Evolutionary conservation across 768 basidiomycete genomes (phyloP), one percentile per base, ranked within the genome.

Genomic region (Trametes sanguinea): DNA sequence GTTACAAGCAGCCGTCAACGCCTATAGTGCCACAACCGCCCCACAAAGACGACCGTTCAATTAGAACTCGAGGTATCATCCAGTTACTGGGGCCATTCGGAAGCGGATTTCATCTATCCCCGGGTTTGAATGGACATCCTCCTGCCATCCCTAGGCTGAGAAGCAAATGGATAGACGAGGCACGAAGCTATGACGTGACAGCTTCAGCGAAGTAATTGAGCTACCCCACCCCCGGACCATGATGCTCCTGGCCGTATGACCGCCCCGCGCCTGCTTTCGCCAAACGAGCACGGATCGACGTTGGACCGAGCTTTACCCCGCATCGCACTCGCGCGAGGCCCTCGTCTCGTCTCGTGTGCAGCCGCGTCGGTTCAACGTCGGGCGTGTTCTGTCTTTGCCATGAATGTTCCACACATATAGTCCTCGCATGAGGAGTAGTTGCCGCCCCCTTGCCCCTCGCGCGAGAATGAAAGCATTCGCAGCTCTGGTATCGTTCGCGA

Each of bases 231-330:
- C 35, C 57, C 57, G 22, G 56, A 40, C 51, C 45, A 16, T 39
- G 45, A 54, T 29, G 27, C 14, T 42, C 44, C 29, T 35, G 52
- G 27, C 57, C 62, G 47, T 51, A 55, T 59, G 47, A 59, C 39
- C 46, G 32, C 53, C 27, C 42, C 42, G 45, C 62, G 40, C 16
- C 35, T 37, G 33, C 47, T 60, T 56, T 9, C 16, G 42, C 54
- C 37, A 48, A 39, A 40, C 51, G 43, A 55, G 52, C 59, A 47
- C 63, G 63, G 63, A 64, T 64, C 63, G 63, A 64, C 63, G 58
- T 64, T 64, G 58, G 63, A 48, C 63, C 63, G 63, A 64, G 51
- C 48, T 56, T 60, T 64, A 60, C 53, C 63, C 63, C 58, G 63
- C 57, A 48, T 48, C 44, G 57, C 53, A 37, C 46, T n/a, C 52